These are phyloP conservation scores for Talaromyces sp. DNA, from an alignment of 2,329 filamentous ascomycete genomes.

Conservation along the genomic window DNA sequence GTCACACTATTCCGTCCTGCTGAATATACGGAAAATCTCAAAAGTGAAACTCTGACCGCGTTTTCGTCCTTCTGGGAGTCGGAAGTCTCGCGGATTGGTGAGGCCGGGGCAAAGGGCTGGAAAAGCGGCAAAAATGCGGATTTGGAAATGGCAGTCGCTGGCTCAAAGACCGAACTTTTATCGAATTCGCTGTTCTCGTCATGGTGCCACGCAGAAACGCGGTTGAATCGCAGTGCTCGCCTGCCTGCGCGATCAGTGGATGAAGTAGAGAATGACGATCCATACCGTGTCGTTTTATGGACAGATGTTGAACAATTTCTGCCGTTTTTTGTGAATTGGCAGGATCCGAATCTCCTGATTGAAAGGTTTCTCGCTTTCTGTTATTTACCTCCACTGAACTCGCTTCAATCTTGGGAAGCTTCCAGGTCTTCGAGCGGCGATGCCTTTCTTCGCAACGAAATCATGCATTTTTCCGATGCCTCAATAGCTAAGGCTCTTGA, in stretches of 20 bases:
- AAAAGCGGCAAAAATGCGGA: constrained; percentile 17
- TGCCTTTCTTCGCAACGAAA: constrained; percentile 47
- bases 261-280: constrained; percentile 70
- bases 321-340: constrained; percentile 24
- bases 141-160: constrained; percentile 31
- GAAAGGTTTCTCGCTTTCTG: constrained; percentile 68
- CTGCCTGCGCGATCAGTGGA: constrained; percentile 71
- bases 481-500: constrained; percentile 12
- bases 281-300: constrained; percentile 75
- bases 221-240: constrained; percentile 43
- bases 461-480: constrained; percentile 24
- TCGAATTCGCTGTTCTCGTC: constrained; percentile 31
- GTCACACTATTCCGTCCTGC: constrained; percentile 58
- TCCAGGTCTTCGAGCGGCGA: constrained; percentile 45
- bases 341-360: constrained; percentile 48
- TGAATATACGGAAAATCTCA: constrained; percentile 14
- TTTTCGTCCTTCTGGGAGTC: constrained; percentile 84
- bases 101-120: constrained; percentile 69
- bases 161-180: constrained; percentile 18
- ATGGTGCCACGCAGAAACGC: constrained; percentile 52
- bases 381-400: constrained; percentile 53
- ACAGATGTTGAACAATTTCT: constrained; percentile 67
- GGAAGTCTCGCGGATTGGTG: constrained; percentile 73
- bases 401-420: constrained; percentile 17
- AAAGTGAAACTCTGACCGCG: constrained; percentile 17